phyloP scores from a whole-genome alignment of 164 flowering plant species.

The Santalum album region DNA sequence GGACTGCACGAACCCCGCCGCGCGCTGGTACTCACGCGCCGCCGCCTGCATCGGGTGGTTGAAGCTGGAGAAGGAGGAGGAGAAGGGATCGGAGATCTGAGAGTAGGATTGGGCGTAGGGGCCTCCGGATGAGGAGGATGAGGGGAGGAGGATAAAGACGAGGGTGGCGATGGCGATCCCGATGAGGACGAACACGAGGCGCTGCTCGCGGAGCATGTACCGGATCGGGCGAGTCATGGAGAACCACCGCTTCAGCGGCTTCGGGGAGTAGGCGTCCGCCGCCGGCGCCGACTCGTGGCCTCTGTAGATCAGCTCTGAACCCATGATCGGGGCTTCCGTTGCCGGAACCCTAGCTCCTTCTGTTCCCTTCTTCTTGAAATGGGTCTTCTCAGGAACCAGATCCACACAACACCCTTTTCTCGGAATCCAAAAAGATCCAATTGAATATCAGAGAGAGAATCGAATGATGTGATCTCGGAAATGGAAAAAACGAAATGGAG shows the following conservation, averaged over 20 bases:
- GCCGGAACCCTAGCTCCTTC: background rate
- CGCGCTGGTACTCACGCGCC: constrained; percentile 12
- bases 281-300: constrained; percentile 45
- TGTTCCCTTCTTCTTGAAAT: background rate
- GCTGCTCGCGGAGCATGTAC: constrained; percentile 70
- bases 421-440: background rate
- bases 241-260: constrained; percentile 55
- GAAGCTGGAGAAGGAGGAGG: constrained; percentile 11
- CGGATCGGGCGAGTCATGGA: constrained; percentile 36
- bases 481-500: too few relatives aligned
- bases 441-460: too few relatives aligned
- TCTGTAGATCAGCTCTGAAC: constrained; percentile 48
- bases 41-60: background rate
- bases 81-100: constrained; percentile 12
- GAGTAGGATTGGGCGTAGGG: too few relatives aligned
- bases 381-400: too few relatives aligned
- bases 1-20: constrained; percentile 16
- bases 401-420: too few relatives aligned
- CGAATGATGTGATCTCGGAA: too few relatives aligned
- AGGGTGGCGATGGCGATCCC: constrained; percentile 65
- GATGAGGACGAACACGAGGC: constrained; percentile 58
- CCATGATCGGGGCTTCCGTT: background rate
- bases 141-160: constrained; percentile 39
- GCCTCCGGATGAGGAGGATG: too few relatives aligned
- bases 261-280: constrained; percentile 45